Base-by-base conservation (phyloP, 805 yeast genomes). In the Saccharomycopsis fodiens region DNA sequence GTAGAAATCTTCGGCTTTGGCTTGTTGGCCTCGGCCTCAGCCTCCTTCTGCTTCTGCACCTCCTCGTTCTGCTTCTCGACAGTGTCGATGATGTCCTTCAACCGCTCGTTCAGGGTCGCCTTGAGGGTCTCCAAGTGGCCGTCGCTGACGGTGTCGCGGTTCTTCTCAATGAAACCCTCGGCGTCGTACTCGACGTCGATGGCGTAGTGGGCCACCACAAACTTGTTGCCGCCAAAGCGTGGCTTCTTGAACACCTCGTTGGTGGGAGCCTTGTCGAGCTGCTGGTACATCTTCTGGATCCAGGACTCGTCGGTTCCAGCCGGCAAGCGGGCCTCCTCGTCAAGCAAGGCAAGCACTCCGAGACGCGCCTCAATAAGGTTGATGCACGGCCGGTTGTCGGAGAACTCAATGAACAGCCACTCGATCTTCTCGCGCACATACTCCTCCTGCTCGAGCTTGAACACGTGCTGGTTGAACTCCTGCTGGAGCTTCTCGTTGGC, bases 401-500 rank as follows among this genome's bases (percentile, higher is more conserved):
- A 79, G 59, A 89, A 91, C 57, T 91, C 97, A 57, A 91, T 91
- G 57, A 91, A 91, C 5, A 91, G 83, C 97, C 97, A 91, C 63
- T 89, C 94, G 54, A 91, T 89, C 59, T 89, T 84, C 67, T 91
- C 97, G 50, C 76, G 77, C 44, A 88, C 74, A 61, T 91, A 91
- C 61, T 93, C 97, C 60, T 89, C 96, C 70, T 93, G 97, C 62
- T 91, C 98, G 52, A 93, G 74, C 63, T 93, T 91, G 76, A 91
- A 91, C 40, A 91, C 97, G 59, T 91, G 97, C 68, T 88, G 97
- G 59, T 89, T 91, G 65, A 91, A 91, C 64, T 91, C 97, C 66
- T 91, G 98, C 66, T 91, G 98, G 57, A 91, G 73, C 66, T 91
- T 91, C 69, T 91, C 97, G 64, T 89, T 89, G 54, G 89, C 97